phyloP scores from a whole-genome alignment of 371 early-diverging fungal genomes.

The Apophysomyces ossiformis region DNA sequence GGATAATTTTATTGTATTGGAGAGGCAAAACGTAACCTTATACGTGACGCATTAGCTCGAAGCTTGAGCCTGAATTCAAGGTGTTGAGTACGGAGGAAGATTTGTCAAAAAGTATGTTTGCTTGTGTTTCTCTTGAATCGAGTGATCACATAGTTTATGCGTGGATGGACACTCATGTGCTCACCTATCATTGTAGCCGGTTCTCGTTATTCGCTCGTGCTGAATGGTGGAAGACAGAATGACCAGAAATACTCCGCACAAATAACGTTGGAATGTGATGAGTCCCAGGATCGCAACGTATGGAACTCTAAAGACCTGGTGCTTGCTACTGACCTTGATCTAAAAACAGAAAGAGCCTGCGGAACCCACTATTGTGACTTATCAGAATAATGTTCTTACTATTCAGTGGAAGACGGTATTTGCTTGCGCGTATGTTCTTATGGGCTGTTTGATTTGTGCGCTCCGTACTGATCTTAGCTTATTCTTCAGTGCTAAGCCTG shows the following conservation, averaged over 20 bases:
- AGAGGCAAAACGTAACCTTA: neutral
- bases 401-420: constrained; percentile 52
- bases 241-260: constrained; percentile 22
- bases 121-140: neutral
- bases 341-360: constrained; percentile 22
- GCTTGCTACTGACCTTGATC: neutral
- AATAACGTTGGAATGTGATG: constrained; percentile 27
- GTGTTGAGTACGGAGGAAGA: constrained; percentile 17
- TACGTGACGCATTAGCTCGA: constrained; percentile 1
- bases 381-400: constrained; percentile 37
- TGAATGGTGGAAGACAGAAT: constrained; percentile 23
- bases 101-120: constrained; percentile 23
- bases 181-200: constrained; percentile 13
- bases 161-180: neutral
- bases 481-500: constrained; percentile 23
- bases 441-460: neutral
- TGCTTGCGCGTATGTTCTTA: constrained; percentile 49
- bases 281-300: constrained; percentile 18
- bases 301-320: neutral
- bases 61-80: constrained; percentile 20
- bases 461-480: neutral
- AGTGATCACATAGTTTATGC: neutral
- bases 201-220: constrained; percentile 15
- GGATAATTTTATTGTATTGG: too few species aligned
- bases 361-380: constrained; percentile 34